Base-by-base conservation (phyloP, 2,329 filamentous ascomycete genomes). In the Exophiala sp. region DNA sequence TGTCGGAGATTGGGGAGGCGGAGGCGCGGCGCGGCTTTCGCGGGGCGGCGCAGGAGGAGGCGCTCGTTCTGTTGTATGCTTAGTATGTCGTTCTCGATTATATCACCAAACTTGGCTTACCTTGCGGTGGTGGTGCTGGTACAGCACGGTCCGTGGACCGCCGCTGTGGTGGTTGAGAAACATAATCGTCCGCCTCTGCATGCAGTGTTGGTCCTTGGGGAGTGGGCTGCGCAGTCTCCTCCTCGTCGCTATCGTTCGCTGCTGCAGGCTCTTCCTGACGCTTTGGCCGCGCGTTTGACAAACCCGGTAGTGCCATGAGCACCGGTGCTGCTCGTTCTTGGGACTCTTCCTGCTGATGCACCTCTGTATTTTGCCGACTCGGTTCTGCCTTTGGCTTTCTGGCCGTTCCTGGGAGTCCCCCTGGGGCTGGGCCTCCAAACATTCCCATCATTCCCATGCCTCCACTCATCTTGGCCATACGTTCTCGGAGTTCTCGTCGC, bases 401-500 rank as follows among this genome's bases (percentile, higher is more conserved):
- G 43, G 71, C 47, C 46, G 63, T 58, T 58, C 63, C 54, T 65
- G 69, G 70, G 52, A 77, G 72, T 13, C 82, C 78, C 65, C 88
- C 79, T 52, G 81, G 81, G 30, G 78, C 79, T 29, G 83, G 81
- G 16, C 79, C 78, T 14, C 87, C 88, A 66, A 95, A 94, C 82
- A 97, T 93, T 61, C 88, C 88, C 65, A 88, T 82, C 85, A 97
- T 95, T 40, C 88, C 88, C 88, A 95, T 95, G 18, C 91, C 91
- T 48, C 91, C 91, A 60, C 91, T 95, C 85, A 98, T 93, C 71
- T 95, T 96, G 39, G 93, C 93, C 88, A 98, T 98, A 61, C 93
- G 82, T 55, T 93, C 89, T 53, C 93, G 82, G 24, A 98, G 75
- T 65, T 96, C 91, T 69, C 95, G 83, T 65, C 85, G 86, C 45